These are phyloP conservation scores for Fusarium tjaetaba DNA, from an alignment of 2,329 filamentous ascomycete genomes.

Conservation along the genomic window DNA sequence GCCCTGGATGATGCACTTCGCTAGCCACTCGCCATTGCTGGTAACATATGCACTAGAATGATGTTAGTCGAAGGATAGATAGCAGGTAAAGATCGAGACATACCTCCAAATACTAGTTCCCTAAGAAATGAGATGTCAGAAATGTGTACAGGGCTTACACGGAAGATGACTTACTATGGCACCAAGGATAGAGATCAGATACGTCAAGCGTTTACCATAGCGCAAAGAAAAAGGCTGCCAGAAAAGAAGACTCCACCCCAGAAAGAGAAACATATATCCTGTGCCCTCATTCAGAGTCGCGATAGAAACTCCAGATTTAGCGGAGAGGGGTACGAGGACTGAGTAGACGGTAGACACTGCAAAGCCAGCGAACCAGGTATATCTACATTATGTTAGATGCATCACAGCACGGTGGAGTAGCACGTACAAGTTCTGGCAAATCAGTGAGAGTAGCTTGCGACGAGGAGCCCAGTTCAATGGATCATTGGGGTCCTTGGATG, in stretches of 20 bases:
- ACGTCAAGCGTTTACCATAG: constrained; percentile 55
- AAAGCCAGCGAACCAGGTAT: constrained; percentile 52
- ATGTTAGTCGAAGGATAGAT: fast-evolving
- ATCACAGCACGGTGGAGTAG: fast-evolving
- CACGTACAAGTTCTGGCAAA: constrained; percentile 44
- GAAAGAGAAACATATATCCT: constrained; percentile 55
- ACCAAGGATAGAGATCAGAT: constrained; percentile 50
- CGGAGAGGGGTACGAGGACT: constrained; percentile 48
- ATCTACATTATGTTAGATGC: constrained; percentile 33
- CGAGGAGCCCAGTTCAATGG: constrained; percentile 59
- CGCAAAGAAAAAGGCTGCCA: constrained; percentile 59
- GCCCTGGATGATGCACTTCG: constrained; percentile 54
- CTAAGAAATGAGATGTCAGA: neutral
- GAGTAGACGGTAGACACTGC: constrained; percentile 52
- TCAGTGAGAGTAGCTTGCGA: constrained; percentile 41
- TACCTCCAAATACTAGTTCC: constrained; percentile 40
- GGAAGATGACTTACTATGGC: constrained; percentile 31
- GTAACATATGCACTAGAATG: constrained; percentile 46
- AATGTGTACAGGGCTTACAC: fast-evolving
- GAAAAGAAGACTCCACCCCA: constrained; percentile 56
- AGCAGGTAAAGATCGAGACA: fast-evolving
- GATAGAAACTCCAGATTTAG: constrained; percentile 45
- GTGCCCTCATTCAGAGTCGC: constrained; percentile 51
- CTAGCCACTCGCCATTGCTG: constrained; percentile 54
- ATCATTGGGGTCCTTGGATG: constrained; percentile 61